Evolutionary conservation across 495 filamentous ascomycete species (phyloP), one percentile per base, ranked within the genome.

Genomic region (Tuber brumale): DNA sequence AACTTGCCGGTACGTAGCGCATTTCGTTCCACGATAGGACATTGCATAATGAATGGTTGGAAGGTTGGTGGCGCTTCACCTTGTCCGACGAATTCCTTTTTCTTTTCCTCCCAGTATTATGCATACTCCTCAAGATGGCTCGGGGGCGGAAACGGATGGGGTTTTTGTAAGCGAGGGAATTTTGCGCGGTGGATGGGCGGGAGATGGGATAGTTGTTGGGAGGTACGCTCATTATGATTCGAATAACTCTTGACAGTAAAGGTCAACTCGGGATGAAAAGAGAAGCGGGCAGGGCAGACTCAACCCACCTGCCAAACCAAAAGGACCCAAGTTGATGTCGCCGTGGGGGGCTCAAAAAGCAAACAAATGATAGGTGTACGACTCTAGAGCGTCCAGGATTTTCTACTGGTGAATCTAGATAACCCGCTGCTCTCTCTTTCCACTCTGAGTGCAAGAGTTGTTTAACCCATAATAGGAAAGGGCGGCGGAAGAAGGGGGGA

Each of bases 1-100:
- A 61, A 61, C n/a, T 61, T 23, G 51, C n/a, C 51, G n/a, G n/a
- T n/a, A 61, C 51, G 27, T 61, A 61, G 51, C 51, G 51, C 51
- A 61, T 61, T 61, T 31, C 14, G 31, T 66, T 35, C 57, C 27
- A 66, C 57, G 27, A 66, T 19, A 35, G 57, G 57, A 66, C 57
- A 18, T 14, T 66, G 57, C 27, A 35, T 31, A 66, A 66, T 66
- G 57, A 35, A 66, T 66, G 9, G 23, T 10, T 57, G 27, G 57
- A 35, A 35, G 27, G 57, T 66, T 66, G 57, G 57, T 66, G 57
- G 57, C 57, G 57, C 31, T 31, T 35, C 31, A 27, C 51, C 27
- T 10, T 19, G 27, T 35, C 57, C 31, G 27, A 66, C 57, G 27
- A 66, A 66, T 35, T 31, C 57, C 57, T 66, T 66, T 66, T 66